Conservation (phyloP, 2,329 filamentous ascomycete genomes). For the Colletotrichum liaoningense region DNA sequence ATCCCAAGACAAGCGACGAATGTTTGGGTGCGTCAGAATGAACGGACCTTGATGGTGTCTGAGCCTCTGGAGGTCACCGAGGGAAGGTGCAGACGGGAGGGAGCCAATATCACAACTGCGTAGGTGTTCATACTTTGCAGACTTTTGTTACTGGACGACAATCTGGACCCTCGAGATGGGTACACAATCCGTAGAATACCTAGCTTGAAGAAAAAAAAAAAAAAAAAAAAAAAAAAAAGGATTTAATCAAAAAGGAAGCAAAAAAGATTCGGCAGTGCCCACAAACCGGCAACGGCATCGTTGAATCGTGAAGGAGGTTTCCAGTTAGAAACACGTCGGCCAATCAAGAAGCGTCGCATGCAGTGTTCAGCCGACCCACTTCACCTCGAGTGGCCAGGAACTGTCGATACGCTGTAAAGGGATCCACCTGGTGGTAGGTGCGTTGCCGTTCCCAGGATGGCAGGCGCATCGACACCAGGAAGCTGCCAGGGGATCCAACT, state of each 20-base stretch:
- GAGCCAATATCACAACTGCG: background rate
- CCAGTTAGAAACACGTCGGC: constrained; percentile 11
- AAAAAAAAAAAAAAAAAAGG: background rate
- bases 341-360: background rate
- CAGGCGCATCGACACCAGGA: constrained; percentile 31
- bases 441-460: constrained; percentile 14
- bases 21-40: background rate
- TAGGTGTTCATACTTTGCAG: too few relatives aligned
- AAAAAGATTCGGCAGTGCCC: constrained; percentile 12
- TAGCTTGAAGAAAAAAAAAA: background rate
- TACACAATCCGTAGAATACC: background rate
- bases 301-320: constrained; percentile 12
- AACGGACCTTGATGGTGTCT: background rate
- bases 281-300: constrained; percentile 10
- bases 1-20: background rate
- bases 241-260: background rate
- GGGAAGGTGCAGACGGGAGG: constrained; percentile 6
- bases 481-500: background rate
- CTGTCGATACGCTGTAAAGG: background rate
- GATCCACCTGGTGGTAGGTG: constrained; percentile 15
- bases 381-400: constrained; percentile 24
- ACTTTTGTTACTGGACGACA: background rate
- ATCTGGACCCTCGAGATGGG: background rate
- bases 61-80: background rate
- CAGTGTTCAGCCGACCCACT: constrained; percentile 21